Conservation (phyloP, 176 grass and related monocot genomes). For the Aegilops tauschii region DNA sequence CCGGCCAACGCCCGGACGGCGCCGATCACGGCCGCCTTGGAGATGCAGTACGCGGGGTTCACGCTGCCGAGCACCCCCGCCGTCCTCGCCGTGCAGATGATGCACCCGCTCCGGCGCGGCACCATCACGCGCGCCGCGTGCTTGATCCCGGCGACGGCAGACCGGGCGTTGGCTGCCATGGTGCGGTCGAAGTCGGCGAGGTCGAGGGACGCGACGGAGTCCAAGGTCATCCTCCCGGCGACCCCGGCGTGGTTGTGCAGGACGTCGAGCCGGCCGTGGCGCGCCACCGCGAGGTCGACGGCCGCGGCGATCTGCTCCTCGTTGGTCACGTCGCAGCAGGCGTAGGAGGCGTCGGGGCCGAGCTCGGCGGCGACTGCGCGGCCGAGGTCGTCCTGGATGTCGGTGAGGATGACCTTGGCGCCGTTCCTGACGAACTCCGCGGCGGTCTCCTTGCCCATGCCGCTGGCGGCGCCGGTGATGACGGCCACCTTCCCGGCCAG, state of each 20-base stretch:
- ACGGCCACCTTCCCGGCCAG: not conserved
- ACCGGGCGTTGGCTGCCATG: not conserved
- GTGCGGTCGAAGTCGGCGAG: not conserved
- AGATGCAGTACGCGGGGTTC: not conserved
- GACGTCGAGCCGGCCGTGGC: not conserved
- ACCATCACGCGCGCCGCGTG: not conserved
- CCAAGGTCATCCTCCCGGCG: not conserved
- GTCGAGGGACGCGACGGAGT: not conserved
- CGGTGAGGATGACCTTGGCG: not conserved
- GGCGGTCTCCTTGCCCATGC: not conserved
- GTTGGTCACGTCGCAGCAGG: not conserved
- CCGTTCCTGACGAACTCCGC: not conserved
- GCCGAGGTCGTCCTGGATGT: not conserved
- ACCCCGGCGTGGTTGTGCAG: not conserved
- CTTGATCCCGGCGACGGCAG: not conserved
- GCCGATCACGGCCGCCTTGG: not conserved
- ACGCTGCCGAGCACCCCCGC: not conserved
- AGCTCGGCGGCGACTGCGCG: not conserved
- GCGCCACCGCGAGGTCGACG: not conserved
- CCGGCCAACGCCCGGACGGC: not conserved
- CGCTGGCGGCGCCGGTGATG: not conserved
- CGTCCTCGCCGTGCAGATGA: not conserved
- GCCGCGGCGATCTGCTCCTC: not conserved
- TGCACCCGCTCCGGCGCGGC: not conserved
- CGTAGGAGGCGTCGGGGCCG: not conserved